Conservation (phyloP, 371 early-diverging fungal species). For the Mucor lusitanicus region DNA sequence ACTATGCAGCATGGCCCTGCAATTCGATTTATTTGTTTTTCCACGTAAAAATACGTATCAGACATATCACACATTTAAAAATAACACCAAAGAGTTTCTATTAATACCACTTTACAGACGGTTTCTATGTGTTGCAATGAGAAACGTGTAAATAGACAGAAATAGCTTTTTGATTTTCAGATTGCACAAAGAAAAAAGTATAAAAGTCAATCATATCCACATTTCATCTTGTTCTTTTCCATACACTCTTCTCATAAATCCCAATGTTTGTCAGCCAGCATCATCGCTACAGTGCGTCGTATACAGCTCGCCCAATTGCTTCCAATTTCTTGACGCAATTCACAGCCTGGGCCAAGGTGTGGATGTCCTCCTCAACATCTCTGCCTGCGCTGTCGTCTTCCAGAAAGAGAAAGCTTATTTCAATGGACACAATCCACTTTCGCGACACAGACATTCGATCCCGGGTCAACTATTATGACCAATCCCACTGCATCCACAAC, state of each 20-base stretch:
- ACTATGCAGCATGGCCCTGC: not conserved
- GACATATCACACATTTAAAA: not conserved
- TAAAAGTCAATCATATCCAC: not conserved
- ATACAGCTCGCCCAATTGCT: slow-evolving; percentile 1
- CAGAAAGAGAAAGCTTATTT: slow-evolving; percentile 68
- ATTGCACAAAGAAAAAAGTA: not conserved
- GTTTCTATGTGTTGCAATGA: slow-evolving; percentile 1
- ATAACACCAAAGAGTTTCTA: not conserved
- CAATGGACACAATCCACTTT: slow-evolving; percentile 49
- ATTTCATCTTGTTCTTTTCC: not conserved
- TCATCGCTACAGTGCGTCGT: slow-evolving; percentile 4
- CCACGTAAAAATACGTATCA: not conserved
- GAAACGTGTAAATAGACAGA: slow-evolving; percentile 3
- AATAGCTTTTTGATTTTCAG: slow-evolving; percentile 12
- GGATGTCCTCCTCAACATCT: slow-evolving; percentile 12
- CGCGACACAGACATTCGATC: slow-evolving; percentile 29
- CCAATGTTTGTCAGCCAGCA: not conserved
- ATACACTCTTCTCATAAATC: not conserved
- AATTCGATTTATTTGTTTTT: not conserved
- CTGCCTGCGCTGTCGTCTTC: slow-evolving; percentile 13
- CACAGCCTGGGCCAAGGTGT: slow-evolving; percentile 20
- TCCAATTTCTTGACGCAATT: slow-evolving; percentile 11
- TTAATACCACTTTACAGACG: not conserved
- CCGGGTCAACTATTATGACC: slow-evolving; percentile 13
- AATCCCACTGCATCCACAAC: not conserved